Conservation (phyloP, 257 asterid species). For the Verbascum thapsus region DNA sequence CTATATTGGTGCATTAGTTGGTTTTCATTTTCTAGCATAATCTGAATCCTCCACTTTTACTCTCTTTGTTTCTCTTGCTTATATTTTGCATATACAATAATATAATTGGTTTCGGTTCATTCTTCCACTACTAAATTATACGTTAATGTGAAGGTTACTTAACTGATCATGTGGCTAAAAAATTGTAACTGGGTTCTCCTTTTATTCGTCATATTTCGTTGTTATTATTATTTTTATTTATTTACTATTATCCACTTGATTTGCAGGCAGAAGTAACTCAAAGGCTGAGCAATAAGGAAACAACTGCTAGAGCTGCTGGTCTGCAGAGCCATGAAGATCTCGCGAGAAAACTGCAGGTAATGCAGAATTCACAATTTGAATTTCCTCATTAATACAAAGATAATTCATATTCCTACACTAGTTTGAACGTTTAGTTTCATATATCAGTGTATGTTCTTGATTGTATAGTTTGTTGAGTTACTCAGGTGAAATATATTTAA, state of each 20-base stretch:
- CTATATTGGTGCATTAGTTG: neutral
- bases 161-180: neutral
- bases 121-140: conserved; percentile 8
- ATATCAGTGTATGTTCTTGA: neutral
- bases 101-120: conserved; percentile 11
- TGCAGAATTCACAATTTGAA: conserved; percentile 9
- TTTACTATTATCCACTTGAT: neutral
- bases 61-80: neutral
- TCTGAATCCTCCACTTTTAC: neutral
- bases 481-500: neutral
- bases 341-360: conserved; percentile 80
- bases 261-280: conserved; percentile 86
- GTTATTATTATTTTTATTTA: conserved; percentile 3
- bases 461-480: neutral
- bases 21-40: neutral
- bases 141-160: conserved; percentile 5
- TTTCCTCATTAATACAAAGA: neutral
- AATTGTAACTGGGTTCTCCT: neutral
- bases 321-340: conserved; percentile 79
- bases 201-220: neutral
- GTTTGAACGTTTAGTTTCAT: neutral
- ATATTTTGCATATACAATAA: neutral
- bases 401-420: neutral
- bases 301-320: conserved; percentile 47
- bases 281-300: conserved; percentile 60